Percentiles rank a stretch among this genome's conserved stretches.
phyloP scores from a whole-genome alignment of 495 filamentous ascomycete genomes.

The Thermochaetoides thermophila region DNA sequence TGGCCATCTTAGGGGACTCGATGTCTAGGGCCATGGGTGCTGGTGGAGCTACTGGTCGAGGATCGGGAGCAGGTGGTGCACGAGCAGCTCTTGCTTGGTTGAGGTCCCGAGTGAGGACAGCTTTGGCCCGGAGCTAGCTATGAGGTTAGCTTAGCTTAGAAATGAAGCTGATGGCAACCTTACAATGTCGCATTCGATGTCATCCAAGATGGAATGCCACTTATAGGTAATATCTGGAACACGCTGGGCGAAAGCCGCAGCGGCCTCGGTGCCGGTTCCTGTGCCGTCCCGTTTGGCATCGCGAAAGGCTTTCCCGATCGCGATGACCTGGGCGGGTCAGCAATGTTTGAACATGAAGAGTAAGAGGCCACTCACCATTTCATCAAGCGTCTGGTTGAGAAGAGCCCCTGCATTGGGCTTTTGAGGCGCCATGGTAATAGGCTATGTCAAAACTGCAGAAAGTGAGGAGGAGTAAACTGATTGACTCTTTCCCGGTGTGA shows the following conservation, averaged over 20 bases:
- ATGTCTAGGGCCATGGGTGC: constrained; percentile 23
- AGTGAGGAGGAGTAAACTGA: too few species aligned
- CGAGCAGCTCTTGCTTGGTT: constrained; percentile 20
- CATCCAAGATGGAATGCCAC: constrained; percentile 37
- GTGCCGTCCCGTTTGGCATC: constrained; percentile 25
- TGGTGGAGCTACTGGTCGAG: constrained; percentile 18
- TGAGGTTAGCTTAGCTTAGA: too few species aligned
- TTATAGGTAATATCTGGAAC: constrained; percentile 23
- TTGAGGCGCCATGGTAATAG: too few species aligned
- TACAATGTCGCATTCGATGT: constrained; percentile 39
- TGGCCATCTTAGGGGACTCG: constrained; percentile 8
- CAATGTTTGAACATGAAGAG: too few species aligned
- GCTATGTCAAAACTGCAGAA: too few species aligned
- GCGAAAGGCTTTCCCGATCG: constrained; percentile 36
- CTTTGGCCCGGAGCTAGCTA: constrained; percentile 28
- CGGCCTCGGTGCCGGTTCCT: constrained; percentile 13
- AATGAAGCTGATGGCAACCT: too few species aligned
- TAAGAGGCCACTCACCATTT: too few species aligned
- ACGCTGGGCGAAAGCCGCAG: constrained; percentile 18
- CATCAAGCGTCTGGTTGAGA: too few species aligned
- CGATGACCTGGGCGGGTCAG: constrained; percentile 39
- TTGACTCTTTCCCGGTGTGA: too few species aligned
- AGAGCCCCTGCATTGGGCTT: too few species aligned
- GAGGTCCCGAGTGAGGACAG: constrained; percentile 28
- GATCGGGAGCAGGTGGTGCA: constrained; percentile 7